Evolutionary conservation across 1,139 yeast species (phyloP).

Genomic region (Eremothecium gossypii): DNA sequence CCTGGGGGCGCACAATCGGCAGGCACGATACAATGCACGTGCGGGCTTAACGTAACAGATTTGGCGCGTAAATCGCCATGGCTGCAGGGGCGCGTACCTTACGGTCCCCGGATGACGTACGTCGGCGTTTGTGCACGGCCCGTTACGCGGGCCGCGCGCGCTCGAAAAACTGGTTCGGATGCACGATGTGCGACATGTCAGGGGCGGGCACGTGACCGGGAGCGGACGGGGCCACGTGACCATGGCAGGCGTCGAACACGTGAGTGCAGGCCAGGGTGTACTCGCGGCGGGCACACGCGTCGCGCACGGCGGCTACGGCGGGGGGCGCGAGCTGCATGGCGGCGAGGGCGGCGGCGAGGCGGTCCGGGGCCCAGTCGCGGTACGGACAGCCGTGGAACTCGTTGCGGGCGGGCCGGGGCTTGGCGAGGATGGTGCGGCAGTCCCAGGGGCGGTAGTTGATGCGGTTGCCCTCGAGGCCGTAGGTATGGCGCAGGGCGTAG

Average conservation of each 20-base stretch:
- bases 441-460: constrained; percentile 80
- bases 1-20: too few relatives aligned
- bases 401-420: constrained; percentile 60
- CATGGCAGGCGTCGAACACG: constrained; percentile 52
- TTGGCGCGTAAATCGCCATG: too few relatives aligned
- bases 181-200: constrained; percentile 52
- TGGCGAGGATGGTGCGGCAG: constrained; percentile 65
- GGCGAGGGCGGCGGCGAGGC: constrained; percentile 44
- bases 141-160: constrained; percentile 38
- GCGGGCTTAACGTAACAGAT: too few relatives aligned
- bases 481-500: constrained; percentile 78
- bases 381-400: constrained; percentile 94
- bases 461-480: constrained; percentile 87
- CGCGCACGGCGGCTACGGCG: constrained; percentile 51
- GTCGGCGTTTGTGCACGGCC: neutral
- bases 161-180: constrained; percentile 84
- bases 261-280: constrained; percentile 84
- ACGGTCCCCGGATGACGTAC: constrained; percentile 1
- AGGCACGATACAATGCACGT: too few relatives aligned
- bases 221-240: constrained; percentile 36
- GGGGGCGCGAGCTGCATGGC: constrained; percentile 65
- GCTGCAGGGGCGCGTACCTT: too few relatives aligned
- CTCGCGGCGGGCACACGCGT: constrained; percentile 55
- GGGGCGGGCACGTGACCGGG: constrained; percentile 35
- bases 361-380: constrained; percentile 59